Evolutionary conservation across 2,329 filamentous ascomycete genomes (phyloP).

Genomic region (Tolypocladium album): DNA sequence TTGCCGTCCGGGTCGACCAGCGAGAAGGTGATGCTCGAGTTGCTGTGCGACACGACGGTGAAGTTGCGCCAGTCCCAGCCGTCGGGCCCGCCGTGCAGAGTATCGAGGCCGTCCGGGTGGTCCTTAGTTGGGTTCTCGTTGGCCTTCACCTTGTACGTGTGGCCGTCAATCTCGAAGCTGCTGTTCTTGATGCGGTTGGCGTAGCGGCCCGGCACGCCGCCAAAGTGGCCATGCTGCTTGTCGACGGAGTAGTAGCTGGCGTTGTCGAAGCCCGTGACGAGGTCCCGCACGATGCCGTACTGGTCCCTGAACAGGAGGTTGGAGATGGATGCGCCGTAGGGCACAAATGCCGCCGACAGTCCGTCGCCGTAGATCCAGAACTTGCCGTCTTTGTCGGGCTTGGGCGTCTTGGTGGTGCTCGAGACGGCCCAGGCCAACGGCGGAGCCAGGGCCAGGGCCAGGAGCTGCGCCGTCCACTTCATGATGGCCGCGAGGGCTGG

Average conservation of each 20-base stretch:
- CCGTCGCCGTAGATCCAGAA: conserved; percentile 60
- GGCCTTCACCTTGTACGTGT: conserved; percentile 44
- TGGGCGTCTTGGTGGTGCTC: conserved; percentile 4
- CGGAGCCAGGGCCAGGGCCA: conserved; percentile 7
- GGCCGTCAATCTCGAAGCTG: conserved; percentile 57
- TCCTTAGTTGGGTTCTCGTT: conserved; percentile 51
- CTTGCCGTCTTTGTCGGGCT: conserved; percentile 51
- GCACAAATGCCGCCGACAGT: conserved; percentile 59
- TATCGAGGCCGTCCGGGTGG: conserved; percentile 45
- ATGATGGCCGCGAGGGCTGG: conserved; percentile 5
- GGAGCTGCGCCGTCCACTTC: conserved; percentile 8
- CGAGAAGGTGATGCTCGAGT: conserved; percentile 62
- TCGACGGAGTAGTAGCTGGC: conserved; percentile 59
- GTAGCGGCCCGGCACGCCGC: conserved; percentile 64
- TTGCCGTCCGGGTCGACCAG: conserved; percentile 63
- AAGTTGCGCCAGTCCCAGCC: conserved; percentile 75
- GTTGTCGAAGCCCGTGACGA: conserved; percentile 68
- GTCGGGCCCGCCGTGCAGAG: conserved; percentile 58
- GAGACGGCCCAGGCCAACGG: conserved; percentile 8
- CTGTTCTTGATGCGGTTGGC: conserved; percentile 75
- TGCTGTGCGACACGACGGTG: conserved; percentile 58
- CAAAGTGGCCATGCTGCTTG: conserved; percentile 58
- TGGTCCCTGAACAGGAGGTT: conserved; percentile 62
- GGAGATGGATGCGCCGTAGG: conserved; percentile 64
- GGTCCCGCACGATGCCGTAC: conserved; percentile 56